phyloP scores from a whole-genome alignment of 352 stramenopile species.

The Pythium monospermum region DNA sequence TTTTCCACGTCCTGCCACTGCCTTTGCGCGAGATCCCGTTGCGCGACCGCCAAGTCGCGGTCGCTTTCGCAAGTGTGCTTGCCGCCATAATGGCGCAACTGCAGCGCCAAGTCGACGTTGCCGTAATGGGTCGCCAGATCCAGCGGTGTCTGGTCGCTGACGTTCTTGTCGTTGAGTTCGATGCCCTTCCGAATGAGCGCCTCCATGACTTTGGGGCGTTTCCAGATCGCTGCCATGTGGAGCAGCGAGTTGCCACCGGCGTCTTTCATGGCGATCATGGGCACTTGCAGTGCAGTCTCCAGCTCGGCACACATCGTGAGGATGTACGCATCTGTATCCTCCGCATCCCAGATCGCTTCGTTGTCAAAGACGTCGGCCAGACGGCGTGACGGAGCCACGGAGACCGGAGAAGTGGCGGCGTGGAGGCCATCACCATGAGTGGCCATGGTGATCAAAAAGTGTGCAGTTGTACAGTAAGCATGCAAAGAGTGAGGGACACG shows the following conservation, averaged over 20 bases:
- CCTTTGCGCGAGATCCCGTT: conserved; percentile 38
- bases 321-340: conserved; percentile 47
- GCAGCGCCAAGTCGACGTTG: conserved; percentile 43
- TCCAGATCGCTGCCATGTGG: conserved; percentile 46
- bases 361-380: conserved; percentile 52
- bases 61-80: conserved; percentile 59
- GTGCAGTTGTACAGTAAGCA: no score
- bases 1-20: conserved; percentile 29
- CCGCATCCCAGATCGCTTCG: conserved; percentile 49
- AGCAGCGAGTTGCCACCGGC: conserved; percentile 42
- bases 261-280: conserved; percentile 25
- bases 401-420: neutral
- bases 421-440: no score
- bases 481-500: no score
- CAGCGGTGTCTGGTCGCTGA: conserved; percentile 41
- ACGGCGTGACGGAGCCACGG: neutral
- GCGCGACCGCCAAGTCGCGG: conserved; percentile 45
- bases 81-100: conserved; percentile 51
- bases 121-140: conserved; percentile 56
- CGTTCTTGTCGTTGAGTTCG: conserved; percentile 42
- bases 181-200: conserved; percentile 38
- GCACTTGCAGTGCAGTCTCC: conserved; percentile 20
- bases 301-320: conserved; percentile 35
- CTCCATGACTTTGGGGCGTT: conserved; percentile 43
- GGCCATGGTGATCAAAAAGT: no score